Conservation (phyloP, 2,329 filamentous ascomycete species). For the Penicillium decumbens region DNA sequence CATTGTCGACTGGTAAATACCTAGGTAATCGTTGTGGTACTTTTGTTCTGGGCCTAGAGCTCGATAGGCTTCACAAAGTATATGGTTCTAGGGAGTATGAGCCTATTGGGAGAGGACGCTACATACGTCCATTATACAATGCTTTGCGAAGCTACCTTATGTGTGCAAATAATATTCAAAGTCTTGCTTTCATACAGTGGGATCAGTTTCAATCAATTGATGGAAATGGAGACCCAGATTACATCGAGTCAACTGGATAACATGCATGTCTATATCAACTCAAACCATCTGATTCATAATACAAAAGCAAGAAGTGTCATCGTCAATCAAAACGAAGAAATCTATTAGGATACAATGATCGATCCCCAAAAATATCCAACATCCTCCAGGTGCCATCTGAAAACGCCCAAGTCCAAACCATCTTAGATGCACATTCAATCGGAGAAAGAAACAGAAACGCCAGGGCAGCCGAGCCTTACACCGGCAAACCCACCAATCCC, state of each 20-base stretch:
- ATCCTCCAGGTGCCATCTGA: conserved; percentile 14
- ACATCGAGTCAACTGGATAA: too few relatives aligned
- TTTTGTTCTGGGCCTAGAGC: not conserved
- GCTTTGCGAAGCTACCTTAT: too few relatives aligned
- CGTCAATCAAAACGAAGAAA: not conserved
- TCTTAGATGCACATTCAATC: conserved; percentile 17
- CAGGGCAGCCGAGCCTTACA: not conserved
- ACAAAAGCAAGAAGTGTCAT: not conserved
- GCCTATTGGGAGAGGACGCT: too few relatives aligned
- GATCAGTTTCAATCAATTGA: too few relatives aligned
- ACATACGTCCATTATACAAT: too few relatives aligned
- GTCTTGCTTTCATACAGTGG: too few relatives aligned
- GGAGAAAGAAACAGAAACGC: conserved; percentile 8
- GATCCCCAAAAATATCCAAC: conserved; percentile 7
- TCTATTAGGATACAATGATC: conserved; percentile 20
- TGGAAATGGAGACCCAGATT: too few relatives aligned
- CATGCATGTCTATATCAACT: not conserved
- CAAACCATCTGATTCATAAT: not conserved
- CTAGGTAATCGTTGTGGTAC: not conserved
- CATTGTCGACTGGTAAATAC: not conserved
- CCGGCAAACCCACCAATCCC: not conserved
- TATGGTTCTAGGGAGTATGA: too few relatives aligned
- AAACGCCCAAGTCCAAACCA: conserved; percentile 19
- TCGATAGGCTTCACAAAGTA: too few relatives aligned
- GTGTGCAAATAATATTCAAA: too few relatives aligned